Percentiles rank a stretch among this genome's conserved stretches.
phyloP scores from a whole-genome alignment of 495 filamentous ascomycete species.

The Tuber calosporum region DNA sequence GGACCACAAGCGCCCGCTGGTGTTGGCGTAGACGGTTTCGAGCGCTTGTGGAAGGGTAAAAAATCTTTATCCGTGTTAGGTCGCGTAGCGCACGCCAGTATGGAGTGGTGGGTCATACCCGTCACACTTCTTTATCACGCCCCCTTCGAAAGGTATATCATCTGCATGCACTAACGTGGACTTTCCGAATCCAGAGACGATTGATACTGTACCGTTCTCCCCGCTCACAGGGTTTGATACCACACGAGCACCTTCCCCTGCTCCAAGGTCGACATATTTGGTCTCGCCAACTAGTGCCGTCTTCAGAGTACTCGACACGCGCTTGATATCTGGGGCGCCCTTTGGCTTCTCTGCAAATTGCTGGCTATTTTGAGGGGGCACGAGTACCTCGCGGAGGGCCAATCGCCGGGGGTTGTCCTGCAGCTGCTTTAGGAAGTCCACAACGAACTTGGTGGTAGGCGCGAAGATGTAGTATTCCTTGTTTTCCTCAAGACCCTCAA shows the following conservation, averaged over 20 bases:
- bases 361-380: no score
- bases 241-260: not conserved
- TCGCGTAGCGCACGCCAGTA: not conserved
- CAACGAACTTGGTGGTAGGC: not conserved
- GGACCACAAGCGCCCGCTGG: not conserved
- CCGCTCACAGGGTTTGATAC: not conserved
- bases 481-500: not conserved
- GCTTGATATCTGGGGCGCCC: not conserved
- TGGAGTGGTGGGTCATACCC: not conserved
- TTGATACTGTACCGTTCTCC: not conserved
- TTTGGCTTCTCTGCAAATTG: not conserved
- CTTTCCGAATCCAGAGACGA: not conserved
- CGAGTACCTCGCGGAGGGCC: not conserved
- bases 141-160: not conserved
- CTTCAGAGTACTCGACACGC: not conserved
- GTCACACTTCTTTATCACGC: not conserved
- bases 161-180: not conserved
- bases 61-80: not conserved
- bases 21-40: not conserved
- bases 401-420: fast-evolving
- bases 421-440: not conserved
- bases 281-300: not conserved
- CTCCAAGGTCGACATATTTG: not conserved
- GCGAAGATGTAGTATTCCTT: not conserved
- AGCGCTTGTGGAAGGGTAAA: not conserved